Base-by-base conservation (phyloP, 1,139 yeast genomes). In the Kodamaea suecica region DNA sequence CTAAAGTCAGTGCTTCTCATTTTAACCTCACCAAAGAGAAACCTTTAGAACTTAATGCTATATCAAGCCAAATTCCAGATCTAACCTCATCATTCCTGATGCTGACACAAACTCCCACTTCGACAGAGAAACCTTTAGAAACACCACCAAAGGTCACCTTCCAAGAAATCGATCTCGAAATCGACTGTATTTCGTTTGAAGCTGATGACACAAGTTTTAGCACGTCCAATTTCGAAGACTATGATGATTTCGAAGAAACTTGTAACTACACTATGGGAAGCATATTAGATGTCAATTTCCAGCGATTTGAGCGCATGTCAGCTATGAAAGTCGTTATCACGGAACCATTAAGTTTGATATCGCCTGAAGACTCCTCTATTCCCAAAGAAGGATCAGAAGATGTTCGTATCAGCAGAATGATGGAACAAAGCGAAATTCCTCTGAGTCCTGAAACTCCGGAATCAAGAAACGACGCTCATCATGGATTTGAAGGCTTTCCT, bases 231-330 rank as follows among this genome's bases (percentile, higher is more conserved):
- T 32, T 30, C 21, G 45, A 43, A 25, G 29, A 38, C 10, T 47
- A 43, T 17, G 36, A 30, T 12, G 39, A 36, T 2, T 33, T 27
- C 11, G 34, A 36, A 3, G 17, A 16, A 29, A n/a, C n/a, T n/a
- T n/a, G n/a, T n/a, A 29, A 23, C 15, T 17, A 13, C 11, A 12
- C 21, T 9, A 8, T 29, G 19, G 27, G 32, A 2, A 49, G 58
- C 8, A 38, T 57, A 5, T 45, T 45, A 6, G 53, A 55, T 31
- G 53, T 60, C 4, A 48, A 52, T 33, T 43, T 57, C 12, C 61
- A 57, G 40, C 43, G 49, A 2, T 47, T 45, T 40, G 48, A 44
- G 30, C 41, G 48, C 3, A 23, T 23, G 8, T 37, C 48, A 9
- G 21, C 21, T 9, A 19, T 19, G 21, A 19, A 19, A 9, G 21